Conservation (phyloP, 371 early-diverging fungal genomes). For the Gilbertella persicaria region DNA sequence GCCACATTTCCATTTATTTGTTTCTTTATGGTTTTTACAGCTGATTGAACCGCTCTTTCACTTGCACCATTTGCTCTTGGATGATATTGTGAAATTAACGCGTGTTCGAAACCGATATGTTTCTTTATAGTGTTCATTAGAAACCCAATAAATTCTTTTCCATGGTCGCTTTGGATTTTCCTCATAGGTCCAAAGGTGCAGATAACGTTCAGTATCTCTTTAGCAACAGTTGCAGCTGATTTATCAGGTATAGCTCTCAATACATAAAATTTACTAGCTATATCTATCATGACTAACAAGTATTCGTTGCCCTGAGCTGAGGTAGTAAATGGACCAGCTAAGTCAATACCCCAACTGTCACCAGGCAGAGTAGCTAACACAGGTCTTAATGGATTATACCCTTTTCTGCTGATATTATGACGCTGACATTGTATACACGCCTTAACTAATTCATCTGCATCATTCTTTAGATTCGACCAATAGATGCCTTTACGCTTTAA, state of each 20-base stretch:
- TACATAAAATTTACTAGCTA: neutral
- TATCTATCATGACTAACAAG: neutral
- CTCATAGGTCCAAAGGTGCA: neutral
- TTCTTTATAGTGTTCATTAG: conserved; percentile 7
- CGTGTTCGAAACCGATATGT: conserved; percentile 16
- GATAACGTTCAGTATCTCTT: neutral
- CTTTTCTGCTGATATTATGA: neutral
- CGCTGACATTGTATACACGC: conserved; percentile 16
- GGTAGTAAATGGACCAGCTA: neutral
- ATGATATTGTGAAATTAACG: conserved; percentile 25
- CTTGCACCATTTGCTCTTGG: conserved; percentile 30
- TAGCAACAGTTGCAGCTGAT: neutral
- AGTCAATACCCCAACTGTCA: conserved; percentile 10
- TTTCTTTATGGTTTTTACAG: conserved; percentile 16
- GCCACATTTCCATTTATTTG: conserved; percentile 7
- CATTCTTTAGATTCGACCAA: conserved; percentile 20
- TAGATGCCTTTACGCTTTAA: conserved; percentile 3
- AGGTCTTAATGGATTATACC: conserved; percentile 10
- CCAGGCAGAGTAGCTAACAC: conserved; percentile 4
- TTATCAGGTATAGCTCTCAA: conserved; percentile 5
- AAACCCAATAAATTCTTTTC: conserved; percentile 23
- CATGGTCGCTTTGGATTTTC: conserved; percentile 27
- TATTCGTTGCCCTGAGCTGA: neutral
- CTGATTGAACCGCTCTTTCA: conserved; percentile 26
- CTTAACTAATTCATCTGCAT: conserved; percentile 15